Evolutionary conservation across 495 filamentous ascomycete genomes (phyloP).

Genomic region (Friedmanniomyces simplex): DNA sequence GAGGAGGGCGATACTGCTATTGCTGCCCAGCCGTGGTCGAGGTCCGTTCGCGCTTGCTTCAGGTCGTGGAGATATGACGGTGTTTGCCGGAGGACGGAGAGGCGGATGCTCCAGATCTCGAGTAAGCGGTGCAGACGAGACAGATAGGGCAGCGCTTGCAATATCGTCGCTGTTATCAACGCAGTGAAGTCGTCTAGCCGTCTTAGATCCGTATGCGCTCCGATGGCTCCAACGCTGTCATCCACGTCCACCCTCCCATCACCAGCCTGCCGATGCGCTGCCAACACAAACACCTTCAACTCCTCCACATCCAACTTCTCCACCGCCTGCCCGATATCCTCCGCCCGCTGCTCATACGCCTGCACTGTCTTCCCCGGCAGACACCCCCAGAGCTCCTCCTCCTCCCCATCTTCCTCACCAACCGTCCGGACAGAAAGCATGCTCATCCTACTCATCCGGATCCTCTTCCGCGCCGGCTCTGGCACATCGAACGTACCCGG

Average conservation of each 20-base stretch:
- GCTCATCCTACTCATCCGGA: slow-evolving; percentile 10
- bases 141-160: slow-evolving; percentile 78
- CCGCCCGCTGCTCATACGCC: slow-evolving; percentile 60
- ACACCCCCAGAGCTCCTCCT: slow-evolving; percentile 54
- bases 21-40: slow-evolving; percentile 46
- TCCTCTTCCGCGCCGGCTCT: slow-evolving; percentile 17
- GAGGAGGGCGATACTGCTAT: slow-evolving; percentile 19
- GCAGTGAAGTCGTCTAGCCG: slow-evolving; percentile 78
- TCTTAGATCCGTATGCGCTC: slow-evolving; percentile 30
- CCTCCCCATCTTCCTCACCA: slow-evolving; percentile 16
- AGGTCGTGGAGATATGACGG: slow-evolving; percentile 60
- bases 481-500: slow-evolving; percentile 38
- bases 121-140: slow-evolving; percentile 59
- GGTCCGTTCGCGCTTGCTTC: slow-evolving; percentile 35
- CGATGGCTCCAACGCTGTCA: slow-evolving; percentile 37
- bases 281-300: slow-evolving; percentile 77
- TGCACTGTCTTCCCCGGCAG: slow-evolving; percentile 50
- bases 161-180: slow-evolving; percentile 74
- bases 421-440: not conserved
- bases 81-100: slow-evolving; percentile 60
- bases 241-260: slow-evolving; percentile 47
- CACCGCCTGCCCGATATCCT: slow-evolving; percentile 67
- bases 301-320: slow-evolving; percentile 77
- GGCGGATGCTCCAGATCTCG: slow-evolving; percentile 63
- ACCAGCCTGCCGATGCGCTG: slow-evolving; percentile 55